A percentile compares a stretch with the other conserved stretches of the same genome.
These are phyloP conservation scores for Hypoxylon intermedium DNA, from an alignment of 495 filamentous ascomycete species.

Conservation along the genomic window DNA sequence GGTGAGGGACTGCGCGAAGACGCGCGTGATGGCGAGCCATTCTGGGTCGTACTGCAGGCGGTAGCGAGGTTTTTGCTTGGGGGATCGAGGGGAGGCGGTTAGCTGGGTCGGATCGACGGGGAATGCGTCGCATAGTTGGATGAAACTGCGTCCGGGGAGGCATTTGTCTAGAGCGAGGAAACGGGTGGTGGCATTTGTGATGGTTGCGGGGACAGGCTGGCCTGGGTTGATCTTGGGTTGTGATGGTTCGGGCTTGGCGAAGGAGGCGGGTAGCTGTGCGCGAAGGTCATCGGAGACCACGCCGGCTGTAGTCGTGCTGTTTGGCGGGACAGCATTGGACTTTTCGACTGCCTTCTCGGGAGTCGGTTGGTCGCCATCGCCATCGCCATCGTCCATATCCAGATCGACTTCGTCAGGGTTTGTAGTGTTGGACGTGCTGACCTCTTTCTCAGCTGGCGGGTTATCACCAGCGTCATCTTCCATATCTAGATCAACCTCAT, in stretches of 20 bases:
- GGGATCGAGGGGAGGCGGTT: constrained; percentile 37
- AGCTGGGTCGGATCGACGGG: constrained; percentile 43
- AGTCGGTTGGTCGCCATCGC: constrained; percentile 19
- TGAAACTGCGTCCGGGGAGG: constrained; percentile 75
- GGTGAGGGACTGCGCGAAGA: constrained; percentile 67
- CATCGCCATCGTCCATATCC: constrained; percentile 61
- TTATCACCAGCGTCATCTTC: constrained; percentile 57
- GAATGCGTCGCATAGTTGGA: constrained; percentile 73
- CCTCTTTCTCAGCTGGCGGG: neutral
- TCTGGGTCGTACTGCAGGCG: constrained; percentile 84
- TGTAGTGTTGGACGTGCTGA: neutral
- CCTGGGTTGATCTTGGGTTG: constrained; percentile 46
- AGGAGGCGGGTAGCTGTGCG: constrained; percentile 70
- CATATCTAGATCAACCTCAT: constrained; percentile 64
- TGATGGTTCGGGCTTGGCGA: constrained; percentile 53
- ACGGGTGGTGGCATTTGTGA: constrained; percentile 75
- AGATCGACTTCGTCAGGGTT: constrained; percentile 65
- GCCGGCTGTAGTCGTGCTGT: constrained; percentile 46
- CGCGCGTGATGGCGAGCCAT: constrained; percentile 91
- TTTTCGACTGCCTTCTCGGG: neutral
- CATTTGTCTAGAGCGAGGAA: constrained; percentile 95
- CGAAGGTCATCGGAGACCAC: constrained; percentile 67
- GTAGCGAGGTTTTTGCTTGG: constrained; percentile 38
- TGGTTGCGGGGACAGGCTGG: constrained; percentile 56
- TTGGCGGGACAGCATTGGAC: neutral